Percentiles rank a stretch among this genome's conserved stretches.
Evolutionary conservation across 2,329 filamentous ascomycete species (phyloP).

Genomic region (Pestalotiopsis sp.): DNA sequence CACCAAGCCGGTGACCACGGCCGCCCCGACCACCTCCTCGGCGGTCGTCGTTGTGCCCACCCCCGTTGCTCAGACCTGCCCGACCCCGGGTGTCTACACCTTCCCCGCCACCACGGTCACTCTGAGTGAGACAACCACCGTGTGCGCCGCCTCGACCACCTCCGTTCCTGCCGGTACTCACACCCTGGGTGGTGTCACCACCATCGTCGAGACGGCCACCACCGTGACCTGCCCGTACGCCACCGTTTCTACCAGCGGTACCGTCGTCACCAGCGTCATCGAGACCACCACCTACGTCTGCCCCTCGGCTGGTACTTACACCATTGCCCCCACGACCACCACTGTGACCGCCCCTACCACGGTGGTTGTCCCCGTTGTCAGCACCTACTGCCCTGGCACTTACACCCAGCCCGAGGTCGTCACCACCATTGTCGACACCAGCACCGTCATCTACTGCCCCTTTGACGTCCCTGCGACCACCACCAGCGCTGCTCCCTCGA

Average conservation of each 20-base stretch:
- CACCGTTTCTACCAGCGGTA: constrained; percentile 60
- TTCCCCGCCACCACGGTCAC: constrained; percentile 74
- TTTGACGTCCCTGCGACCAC: constrained; percentile 43
- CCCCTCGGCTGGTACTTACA: constrained; percentile 75
- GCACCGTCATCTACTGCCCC: constrained; percentile 72
- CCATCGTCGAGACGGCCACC: constrained; percentile 66
- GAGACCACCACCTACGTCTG: constrained; percentile 73
- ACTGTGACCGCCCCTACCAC: constrained; percentile 55
- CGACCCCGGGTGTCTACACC: constrained; percentile 74
- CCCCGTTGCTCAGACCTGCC: constrained; percentile 55
- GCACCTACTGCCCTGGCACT: constrained; percentile 68
- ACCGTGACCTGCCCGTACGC: constrained; percentile 73
- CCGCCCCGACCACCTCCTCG: constrained; percentile 30
- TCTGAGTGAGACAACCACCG: constrained; percentile 67
- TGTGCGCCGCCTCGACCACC: constrained; percentile 65
- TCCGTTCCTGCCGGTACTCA: constrained; percentile 64
- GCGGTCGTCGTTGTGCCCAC: constrained; percentile 54
- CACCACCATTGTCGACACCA: constrained; percentile 70
- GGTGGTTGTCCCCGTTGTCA: constrained; percentile 67
- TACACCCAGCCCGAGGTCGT: constrained; percentile 71
- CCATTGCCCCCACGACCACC: constrained; percentile 70
- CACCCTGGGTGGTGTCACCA: constrained; percentile 74
- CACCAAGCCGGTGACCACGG: constrained; percentile 24
- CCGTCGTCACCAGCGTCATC: constrained; percentile 68
- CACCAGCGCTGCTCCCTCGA: constrained; percentile 29